Percentiles rank a stretch among this genome's conserved stretches.
Evolutionary conservation across 2,329 filamentous ascomycete genomes (phyloP).

Genomic region (Didymella glomerata): DNA sequence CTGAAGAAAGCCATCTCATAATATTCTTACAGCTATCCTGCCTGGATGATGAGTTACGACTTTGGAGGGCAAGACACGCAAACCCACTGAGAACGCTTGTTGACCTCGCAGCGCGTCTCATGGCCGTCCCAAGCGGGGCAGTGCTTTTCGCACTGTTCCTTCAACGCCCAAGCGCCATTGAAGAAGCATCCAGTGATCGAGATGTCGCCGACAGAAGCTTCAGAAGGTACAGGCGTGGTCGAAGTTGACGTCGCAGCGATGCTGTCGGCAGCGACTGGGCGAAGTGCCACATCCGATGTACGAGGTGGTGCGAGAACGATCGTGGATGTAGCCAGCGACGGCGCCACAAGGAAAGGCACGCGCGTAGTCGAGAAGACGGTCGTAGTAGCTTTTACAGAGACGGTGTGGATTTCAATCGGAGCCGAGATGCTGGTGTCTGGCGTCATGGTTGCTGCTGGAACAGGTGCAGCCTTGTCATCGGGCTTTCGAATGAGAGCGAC

Average conservation of each 20-base stretch:
- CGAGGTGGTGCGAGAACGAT: neutral
- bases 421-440: too few relatives aligned
- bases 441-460: too few relatives aligned
- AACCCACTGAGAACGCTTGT: constrained; percentile 8
- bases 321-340: constrained; percentile 1
- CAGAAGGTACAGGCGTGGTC: neutral
- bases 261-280: neutral
- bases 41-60: too few relatives aligned
- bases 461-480: neutral
- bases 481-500: neutral
- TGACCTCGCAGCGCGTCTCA: neutral
- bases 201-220: neutral
- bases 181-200: neutral
- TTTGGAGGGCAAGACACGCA: neutral
- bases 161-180: neutral
- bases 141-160: constrained; percentile 3
- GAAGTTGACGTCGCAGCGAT: neutral
- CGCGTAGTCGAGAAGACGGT: constrained; percentile 2
- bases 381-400: constrained; percentile 1
- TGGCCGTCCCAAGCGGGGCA: neutral
- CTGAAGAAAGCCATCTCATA: neutral
- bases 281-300: neutral
- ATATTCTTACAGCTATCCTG: too few relatives aligned
- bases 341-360: neutral
- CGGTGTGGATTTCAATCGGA: neutral